phyloP scores from a whole-genome alignment of 2,329 filamentous ascomycete species.

The Pseudogymnoascus sp. region DNA sequence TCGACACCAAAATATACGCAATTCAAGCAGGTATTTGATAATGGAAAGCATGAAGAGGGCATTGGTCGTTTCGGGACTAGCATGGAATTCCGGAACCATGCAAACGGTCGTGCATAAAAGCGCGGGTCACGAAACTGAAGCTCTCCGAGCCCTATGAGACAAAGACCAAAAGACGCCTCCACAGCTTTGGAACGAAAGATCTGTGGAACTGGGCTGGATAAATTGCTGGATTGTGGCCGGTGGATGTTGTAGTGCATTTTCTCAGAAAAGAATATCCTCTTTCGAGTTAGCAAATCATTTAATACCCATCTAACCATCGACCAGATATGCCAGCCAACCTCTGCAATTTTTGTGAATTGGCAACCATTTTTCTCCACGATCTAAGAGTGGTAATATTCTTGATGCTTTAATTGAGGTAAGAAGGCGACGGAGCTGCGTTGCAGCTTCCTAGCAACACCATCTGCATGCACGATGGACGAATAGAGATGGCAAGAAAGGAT shows the following conservation, averaged over 20 bases:
- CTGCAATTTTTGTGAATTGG: too few species aligned
- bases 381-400: too few species aligned
- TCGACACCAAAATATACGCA: neutral
- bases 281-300: slow-evolving; percentile 1
- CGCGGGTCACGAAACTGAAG: neutral
- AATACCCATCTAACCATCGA: neutral
- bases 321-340: too few species aligned
- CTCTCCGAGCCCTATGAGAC: slow-evolving; percentile 60
- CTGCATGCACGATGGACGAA: too few species aligned
- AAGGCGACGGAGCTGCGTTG: too few species aligned
- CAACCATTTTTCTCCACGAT: too few species aligned
- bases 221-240: slow-evolving; percentile 55
- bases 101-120: neutral
- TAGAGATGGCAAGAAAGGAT: too few species aligned
- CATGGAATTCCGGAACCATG: slow-evolving; percentile 40
- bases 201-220: slow-evolving; percentile 91
- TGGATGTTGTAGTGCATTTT: slow-evolving; percentile 79
- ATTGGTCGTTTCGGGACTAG: neutral
- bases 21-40: neutral
- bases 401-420: too few species aligned
- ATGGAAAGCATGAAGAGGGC: neutral
- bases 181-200: slow-evolving; percentile 79
- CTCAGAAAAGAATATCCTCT: slow-evolving; percentile 47
- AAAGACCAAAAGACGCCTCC: slow-evolving; percentile 76
- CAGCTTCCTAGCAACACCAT: too few species aligned